Base-by-base conservation (phyloP, 129 eudicot genomes). In the Chrysanthemum makinoi region DNA sequence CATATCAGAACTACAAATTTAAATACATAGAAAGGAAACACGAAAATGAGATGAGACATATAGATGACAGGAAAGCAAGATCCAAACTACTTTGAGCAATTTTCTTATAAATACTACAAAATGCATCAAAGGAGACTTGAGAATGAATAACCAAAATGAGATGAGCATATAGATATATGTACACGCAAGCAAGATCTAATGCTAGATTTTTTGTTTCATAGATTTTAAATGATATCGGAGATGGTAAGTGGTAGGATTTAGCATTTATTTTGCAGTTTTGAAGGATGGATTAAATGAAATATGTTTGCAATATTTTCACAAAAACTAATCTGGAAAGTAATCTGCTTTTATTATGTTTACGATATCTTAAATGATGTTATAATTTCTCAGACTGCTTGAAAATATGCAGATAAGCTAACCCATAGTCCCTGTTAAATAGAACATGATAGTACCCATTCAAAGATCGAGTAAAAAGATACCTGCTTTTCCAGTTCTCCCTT, bases 401-500 rank as follows among this genome's bases (percentile, higher is more conserved):
- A 39, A 6, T 4, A 35, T 5, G 44, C 10, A 4, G 5, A 4
- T 35, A 35, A 35, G 6, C 44, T 5, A 5, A 5, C 1, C 44
- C 44, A 35, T 5, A 35, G 6, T 4, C 44, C 44, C 1, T 6
- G 8, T 35, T 5, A 35, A 35, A 35, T 35, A 35, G 44, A 35
- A 35, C 44, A 35, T 35, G 44, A 35, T 35, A 0, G 44, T 7
- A 35, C 9, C 2, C 44, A 8, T 5, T 35, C 44, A 35, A 6
- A 4, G 44, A 35, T 10, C 0, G 10, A 24, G 24, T 6, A 68
- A 28, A 8, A 53, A 57, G 12, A 0, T n/a, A 65, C 79, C 22
- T 75, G 59, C 57, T 65, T 75, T 62, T 53, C 50, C 49, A 65
- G 19, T 20, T 65, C 66, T 54, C 55, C 33, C 10, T 55, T 75